Base-by-base conservation (phyloP, 2,329 filamentous ascomycete genomes). In the Exophiala lecanii-corni region DNA sequence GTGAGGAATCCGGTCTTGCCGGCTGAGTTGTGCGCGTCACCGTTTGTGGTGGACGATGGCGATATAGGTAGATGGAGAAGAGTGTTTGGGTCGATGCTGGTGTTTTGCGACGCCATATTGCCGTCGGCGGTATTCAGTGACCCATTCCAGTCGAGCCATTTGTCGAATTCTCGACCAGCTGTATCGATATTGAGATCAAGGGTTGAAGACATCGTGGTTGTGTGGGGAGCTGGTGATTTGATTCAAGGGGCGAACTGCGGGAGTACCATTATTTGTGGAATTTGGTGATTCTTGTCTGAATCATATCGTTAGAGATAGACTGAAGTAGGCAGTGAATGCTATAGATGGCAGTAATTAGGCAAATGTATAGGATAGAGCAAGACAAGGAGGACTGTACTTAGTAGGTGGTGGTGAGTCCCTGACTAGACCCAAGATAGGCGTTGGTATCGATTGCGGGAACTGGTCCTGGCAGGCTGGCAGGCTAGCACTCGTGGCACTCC, bases 71-170 rank as follows among this genome's bases (percentile, higher is more conserved):
- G 36, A 9, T 36, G 30, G 26, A 41, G 37, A 4, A 43, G n/a
- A 3, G 26, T 41, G 1, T 35, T 33, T 17, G 46, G 43, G 1
- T 44, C n/a, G 35, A 47, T 20, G 12, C 36, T 39, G 5, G 30
- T 43, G 17, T n/a, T 30, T 26, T 33, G 25, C 30, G 23, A 25
- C 13, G 21, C 33, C 16, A 41, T 26, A 16, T 30, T 35, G 13
- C 26, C 37, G n/a, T 23, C 28, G 10, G 45, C 38, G 6, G 33
- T 35, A 34, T 41, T 39, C 13, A 47, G 44, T 16, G 52, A 21
- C 6, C 45, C 52, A 36, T 50, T 54, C 52, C 52, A 55, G 37
- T 56, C 54, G 16, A 56, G 46, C 51, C 51, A 55, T 41, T 53
- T 48, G 36, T 56, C 54, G 42, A 56, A 56, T n/a, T 56, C 54